phyloP scores from a whole-genome alignment of 2,329 filamentous ascomycete genomes.

The Berkeleyomyces basicola region DNA sequence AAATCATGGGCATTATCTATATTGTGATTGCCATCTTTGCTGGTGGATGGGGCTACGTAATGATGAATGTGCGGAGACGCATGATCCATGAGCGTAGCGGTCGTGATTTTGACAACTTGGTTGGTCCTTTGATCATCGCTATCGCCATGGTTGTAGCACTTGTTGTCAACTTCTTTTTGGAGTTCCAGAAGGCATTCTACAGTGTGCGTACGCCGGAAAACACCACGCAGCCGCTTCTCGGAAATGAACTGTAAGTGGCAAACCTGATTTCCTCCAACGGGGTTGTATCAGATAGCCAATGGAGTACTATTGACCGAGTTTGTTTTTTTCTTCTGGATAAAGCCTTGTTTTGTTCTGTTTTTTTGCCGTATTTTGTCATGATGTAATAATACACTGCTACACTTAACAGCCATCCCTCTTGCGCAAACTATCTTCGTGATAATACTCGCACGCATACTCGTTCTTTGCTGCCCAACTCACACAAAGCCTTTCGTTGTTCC shows the following conservation, averaged over 20 bases:
- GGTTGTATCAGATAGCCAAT: background rate
- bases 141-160: slow-evolving; percentile 62
- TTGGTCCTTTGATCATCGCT: slow-evolving; percentile 73
- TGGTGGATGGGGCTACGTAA: slow-evolving; percentile 71
- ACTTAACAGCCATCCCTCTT: background rate
- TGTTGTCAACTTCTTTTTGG: slow-evolving; percentile 76
- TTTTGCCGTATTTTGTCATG: background rate
- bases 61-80: slow-evolving; percentile 56
- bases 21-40: slow-evolving; percentile 68
- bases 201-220: background rate
- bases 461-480: background rate
- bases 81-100: slow-evolving; percentile 78
- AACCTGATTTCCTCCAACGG: no score
- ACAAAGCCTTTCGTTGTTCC: background rate
- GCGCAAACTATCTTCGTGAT: background rate
- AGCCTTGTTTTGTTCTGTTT: background rate
- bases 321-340: background rate
- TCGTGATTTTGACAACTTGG: slow-evolving; percentile 79
- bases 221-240: slow-evolving; percentile 4
- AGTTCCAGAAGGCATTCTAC: slow-evolving; percentile 31
- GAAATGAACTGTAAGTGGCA: slow-evolving; percentile 4
- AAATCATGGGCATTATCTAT: slow-evolving; percentile 67
- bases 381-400: background rate
- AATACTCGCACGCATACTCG: background rate
- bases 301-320: background rate